Evolutionary conservation across 108 stramenopile genomes (phyloP).

Genomic region (Cyclotella choctawhatcheeana): DNA sequence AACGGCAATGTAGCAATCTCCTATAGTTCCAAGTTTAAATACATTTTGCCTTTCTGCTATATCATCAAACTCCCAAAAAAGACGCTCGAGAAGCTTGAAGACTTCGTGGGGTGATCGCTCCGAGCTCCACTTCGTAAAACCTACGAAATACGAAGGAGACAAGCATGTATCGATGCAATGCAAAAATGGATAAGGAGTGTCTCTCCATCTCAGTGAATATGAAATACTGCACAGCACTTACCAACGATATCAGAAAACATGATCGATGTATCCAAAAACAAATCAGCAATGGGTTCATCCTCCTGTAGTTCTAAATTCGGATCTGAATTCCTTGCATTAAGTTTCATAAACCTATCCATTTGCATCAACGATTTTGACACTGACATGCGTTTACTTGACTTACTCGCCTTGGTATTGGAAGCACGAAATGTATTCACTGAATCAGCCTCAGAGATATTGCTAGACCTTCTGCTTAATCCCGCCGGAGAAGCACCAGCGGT

Average conservation of each 20-base stretch:
- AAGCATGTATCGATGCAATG: no score
- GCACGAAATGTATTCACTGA: background rate
- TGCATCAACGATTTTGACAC: conserved; percentile 21
- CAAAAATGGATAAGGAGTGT: no score
- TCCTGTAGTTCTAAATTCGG: conserved; percentile 1
- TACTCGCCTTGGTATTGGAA: conserved; percentile 1
- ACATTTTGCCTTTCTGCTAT: conserved; percentile 43
- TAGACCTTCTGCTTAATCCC: background rate
- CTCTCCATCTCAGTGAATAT: background rate
- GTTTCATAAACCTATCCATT: conserved; percentile 47
- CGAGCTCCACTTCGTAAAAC: conserved; percentile 72
- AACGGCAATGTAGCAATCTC: conserved; percentile 69
- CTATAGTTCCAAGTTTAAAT: conserved; percentile 57
- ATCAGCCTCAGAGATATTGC: background rate
- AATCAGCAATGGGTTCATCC: conserved; percentile 74
- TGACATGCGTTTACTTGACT: background rate
- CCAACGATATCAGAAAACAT: conserved; percentile 75
- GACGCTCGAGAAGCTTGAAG: conserved; percentile 55
- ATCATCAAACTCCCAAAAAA: conserved; percentile 68
- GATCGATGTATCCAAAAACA: conserved; percentile 70
- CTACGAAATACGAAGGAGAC: no score
- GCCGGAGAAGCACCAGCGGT: background rate
- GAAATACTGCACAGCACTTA: background rate
- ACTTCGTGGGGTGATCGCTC: conserved; percentile 57
- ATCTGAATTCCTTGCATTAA: background rate